phyloP scores from a whole-genome alignment of 345 rosid genomes.

The Carallia brachiata region DNA sequence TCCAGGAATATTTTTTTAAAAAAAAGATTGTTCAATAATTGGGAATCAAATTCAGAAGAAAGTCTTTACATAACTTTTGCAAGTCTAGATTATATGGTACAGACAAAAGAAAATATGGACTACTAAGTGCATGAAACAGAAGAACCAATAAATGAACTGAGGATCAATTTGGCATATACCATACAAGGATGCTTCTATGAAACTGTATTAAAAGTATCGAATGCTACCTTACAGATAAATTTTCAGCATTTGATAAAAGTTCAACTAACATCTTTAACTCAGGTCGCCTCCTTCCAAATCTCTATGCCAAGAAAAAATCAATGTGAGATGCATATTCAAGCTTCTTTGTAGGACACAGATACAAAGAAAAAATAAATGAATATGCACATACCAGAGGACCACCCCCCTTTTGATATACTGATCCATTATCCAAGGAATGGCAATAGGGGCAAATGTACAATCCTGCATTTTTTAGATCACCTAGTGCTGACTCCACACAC shows the following conservation, averaged over 20 bases:
- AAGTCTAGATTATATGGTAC: no score
- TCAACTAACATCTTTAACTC: constrained; percentile 40
- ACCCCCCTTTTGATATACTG: constrained; percentile 24
- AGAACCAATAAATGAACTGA: neutral
- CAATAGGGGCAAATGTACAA: constrained; percentile 47
- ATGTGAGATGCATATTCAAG: constrained; percentile 16
- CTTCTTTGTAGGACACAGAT: constrained; percentile 4
- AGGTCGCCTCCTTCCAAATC: constrained; percentile 29
- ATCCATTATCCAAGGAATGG: constrained; percentile 27
- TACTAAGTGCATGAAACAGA: no score
- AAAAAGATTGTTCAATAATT: no score
- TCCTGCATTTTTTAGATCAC: constrained; percentile 21
- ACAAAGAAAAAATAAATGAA: constrained; percentile 8
- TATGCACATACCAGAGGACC: constrained; percentile 40
- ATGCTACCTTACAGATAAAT: constrained; percentile 45
- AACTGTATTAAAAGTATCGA: constrained; percentile 8
- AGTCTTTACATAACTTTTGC: no score
- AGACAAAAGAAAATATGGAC: no score
- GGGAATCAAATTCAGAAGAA: no score
- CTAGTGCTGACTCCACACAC: constrained; percentile 40
- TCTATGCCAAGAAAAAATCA: constrained; percentile 35
- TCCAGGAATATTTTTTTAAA: no score
- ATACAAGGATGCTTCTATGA: neutral
- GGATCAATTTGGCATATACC: neutral
- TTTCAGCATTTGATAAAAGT: constrained; percentile 41